Evolutionary conservation across 257 asterid genomes (phyloP).

Genomic region (Misopates orontium): DNA sequence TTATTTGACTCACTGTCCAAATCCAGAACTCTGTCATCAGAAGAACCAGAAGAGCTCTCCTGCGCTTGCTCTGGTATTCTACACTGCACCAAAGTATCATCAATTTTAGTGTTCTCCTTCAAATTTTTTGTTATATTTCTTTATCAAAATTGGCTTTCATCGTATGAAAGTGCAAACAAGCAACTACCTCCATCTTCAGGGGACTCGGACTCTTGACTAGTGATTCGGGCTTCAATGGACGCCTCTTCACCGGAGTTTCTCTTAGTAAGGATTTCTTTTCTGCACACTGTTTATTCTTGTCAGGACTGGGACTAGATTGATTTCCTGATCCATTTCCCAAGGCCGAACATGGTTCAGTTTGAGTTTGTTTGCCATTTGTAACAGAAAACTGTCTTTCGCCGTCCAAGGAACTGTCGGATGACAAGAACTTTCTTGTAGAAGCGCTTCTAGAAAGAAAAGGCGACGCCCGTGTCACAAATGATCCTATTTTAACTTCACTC

Average conservation of each 20-base stretch:
- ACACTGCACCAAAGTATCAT: constrained; percentile 49
- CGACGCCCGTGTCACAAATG: constrained; percentile 29
- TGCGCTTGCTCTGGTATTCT: constrained; percentile 58
- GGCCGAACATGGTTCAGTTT: constrained; percentile 24
- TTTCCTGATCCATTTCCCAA: constrained; percentile 29
- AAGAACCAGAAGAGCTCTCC: constrained; percentile 57
- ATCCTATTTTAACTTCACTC: constrained; percentile 43
- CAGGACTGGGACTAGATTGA: constrained; percentile 29
- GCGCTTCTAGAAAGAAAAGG: constrained; percentile 48
- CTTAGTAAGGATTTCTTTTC: constrained; percentile 30
- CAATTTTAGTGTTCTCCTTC: constrained; percentile 7
- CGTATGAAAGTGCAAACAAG: not conserved
- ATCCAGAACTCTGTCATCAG: constrained; percentile 45
- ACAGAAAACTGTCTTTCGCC: constrained; percentile 25
- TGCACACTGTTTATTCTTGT: constrained; percentile 29
- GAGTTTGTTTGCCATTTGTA: constrained; percentile 30
- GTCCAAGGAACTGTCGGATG: constrained; percentile 25
- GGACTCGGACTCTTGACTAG: constrained; percentile 35
- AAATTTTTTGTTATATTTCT: not conserved
- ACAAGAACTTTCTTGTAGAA: constrained; percentile 44
- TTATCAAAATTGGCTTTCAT: not conserved
- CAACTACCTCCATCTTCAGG: constrained; percentile 47
- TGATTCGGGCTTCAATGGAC: constrained; percentile 38
- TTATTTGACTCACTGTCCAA: constrained; percentile 54
- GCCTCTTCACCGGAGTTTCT: constrained; percentile 29